Evolutionary conservation across 108 stramenopile genomes (phyloP).

Genomic region (Pinguiococcus pyrenoidosus): DNA sequence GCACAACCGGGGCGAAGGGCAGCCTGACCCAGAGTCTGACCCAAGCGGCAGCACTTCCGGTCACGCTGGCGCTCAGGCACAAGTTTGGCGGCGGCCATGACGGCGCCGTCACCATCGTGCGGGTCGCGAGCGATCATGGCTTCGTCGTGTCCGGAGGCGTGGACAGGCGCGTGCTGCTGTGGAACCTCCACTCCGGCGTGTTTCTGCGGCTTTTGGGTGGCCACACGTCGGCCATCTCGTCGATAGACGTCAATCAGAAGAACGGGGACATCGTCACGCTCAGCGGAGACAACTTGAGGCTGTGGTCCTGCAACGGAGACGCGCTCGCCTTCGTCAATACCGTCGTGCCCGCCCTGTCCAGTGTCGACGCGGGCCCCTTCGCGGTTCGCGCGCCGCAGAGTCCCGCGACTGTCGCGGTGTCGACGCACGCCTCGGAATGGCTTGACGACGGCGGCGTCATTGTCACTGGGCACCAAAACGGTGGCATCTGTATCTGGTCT

Average conservation of each 20-base stretch:
- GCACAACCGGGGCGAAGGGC: no score
- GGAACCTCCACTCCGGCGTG: slow-evolving; percentile 76
- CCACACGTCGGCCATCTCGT: slow-evolving; percentile 34
- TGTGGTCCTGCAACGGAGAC: slow-evolving; percentile 81
- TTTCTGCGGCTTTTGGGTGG: slow-evolving; percentile 57
- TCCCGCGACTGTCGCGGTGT: slow-evolving; percentile 63
- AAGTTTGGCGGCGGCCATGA: no score
- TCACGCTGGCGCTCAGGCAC: no score
- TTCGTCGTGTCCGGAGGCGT: slow-evolving; percentile 70
- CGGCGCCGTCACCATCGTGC: slow-evolving; percentile 56
- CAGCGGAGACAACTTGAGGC: slow-evolving; percentile 51
- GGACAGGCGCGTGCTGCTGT: slow-evolving; percentile 73
- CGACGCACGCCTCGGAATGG: slow-evolving; percentile 83
- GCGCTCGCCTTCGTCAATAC: slow-evolving; percentile 50
- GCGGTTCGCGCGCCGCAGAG: no score
- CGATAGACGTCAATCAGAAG: slow-evolving; percentile 70
- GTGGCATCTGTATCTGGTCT: slow-evolving; percentile 78
- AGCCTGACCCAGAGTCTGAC: no score
- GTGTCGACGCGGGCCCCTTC: no score
- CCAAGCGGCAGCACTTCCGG: no score
- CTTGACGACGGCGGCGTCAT: slow-evolving; percentile 71
- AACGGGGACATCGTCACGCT: slow-evolving; percentile 75
- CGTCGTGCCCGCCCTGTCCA: slow-evolving; percentile 40
- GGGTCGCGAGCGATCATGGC: slow-evolving; percentile 54
- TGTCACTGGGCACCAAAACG: slow-evolving; percentile 80